Conservation (phyloP, 371 early-diverging fungal species). For the Mucor saturninus region DNA sequence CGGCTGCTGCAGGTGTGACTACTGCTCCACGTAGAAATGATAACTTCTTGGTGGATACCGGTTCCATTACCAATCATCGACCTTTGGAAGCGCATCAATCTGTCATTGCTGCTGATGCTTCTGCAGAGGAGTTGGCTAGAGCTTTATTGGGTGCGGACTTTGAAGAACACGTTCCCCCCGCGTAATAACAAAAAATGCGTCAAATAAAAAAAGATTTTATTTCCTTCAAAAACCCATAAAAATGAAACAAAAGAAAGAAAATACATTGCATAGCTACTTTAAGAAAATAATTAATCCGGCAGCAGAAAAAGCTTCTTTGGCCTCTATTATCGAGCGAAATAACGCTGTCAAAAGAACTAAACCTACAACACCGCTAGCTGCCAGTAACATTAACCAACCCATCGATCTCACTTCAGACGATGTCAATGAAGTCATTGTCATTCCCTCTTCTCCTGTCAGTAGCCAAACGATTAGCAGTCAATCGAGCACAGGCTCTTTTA, state of each 20-base stretch:
- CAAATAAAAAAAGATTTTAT: not conserved
- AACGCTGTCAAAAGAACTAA: not conserved
- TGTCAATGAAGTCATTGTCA: conserved; percentile 9
- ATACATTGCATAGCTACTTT: conserved; percentile 28
- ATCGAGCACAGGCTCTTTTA: not conserved
- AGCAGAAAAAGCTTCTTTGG: conserved; percentile 12
- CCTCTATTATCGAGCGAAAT: conserved; percentile 11
- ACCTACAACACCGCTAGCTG: not conserved
- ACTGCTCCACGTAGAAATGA: not conserved
- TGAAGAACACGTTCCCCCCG: not conserved
- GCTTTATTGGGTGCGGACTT: conserved; percentile 2
- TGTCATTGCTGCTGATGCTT: conserved; percentile 11
- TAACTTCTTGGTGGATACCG: not conserved
- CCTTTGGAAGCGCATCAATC: conserved; percentile 18
- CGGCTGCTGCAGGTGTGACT: not conserved
- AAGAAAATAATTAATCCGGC: conserved; percentile 9
- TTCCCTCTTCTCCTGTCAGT: conserved; percentile 3
- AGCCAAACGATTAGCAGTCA: conserved; percentile 2
- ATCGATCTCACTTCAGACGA: conserved; percentile 16
- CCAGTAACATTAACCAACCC: not conserved
- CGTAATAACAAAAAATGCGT: not conserved
- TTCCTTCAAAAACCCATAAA: not conserved
- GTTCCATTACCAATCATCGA: not conserved
- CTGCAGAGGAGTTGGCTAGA: not conserved
- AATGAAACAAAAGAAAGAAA: conserved; percentile 17